Conservation (phyloP, 2,329 filamentous ascomycete genomes). For the Arthrobotrys musiformis region DNA sequence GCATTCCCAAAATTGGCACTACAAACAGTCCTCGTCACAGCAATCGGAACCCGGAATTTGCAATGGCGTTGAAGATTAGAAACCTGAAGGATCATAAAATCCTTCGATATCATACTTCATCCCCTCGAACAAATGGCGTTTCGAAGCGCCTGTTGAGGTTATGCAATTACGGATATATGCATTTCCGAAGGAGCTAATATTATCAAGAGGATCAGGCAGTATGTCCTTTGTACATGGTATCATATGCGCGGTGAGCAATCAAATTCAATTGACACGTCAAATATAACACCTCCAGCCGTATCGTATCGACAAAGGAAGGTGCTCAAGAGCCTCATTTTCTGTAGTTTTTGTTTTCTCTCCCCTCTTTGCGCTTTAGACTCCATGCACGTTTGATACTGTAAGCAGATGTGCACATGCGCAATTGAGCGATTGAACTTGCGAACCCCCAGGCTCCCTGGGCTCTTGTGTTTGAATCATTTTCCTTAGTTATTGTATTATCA, state of each 20-base stretch:
- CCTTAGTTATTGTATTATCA: background rate
- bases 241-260: too few species aligned
- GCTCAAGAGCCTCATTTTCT: constrained; percentile 1
- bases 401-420: background rate
- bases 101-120: background rate
- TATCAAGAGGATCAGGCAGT: too few species aligned
- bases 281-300: background rate
- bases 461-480: background rate
- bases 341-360: background rate
- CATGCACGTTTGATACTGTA: background rate
- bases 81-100: constrained; percentile 7
- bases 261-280: too few species aligned
- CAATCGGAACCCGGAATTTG: background rate
- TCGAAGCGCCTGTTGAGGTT: background rate
- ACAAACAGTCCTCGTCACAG: background rate
- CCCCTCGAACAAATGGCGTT: background rate
- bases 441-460: background rate
- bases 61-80: background rate
- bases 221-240: too few species aligned
- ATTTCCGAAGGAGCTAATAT: background rate
- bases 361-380: background rate
- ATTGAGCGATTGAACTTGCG: constrained; percentile 13
- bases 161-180: constrained; percentile 5
- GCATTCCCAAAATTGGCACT: background rate
- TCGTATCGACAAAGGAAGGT: background rate